Base-by-base conservation (phyloP, 2,329 filamentous ascomycete species). In the Penicillium sclerotiorum region DNA sequence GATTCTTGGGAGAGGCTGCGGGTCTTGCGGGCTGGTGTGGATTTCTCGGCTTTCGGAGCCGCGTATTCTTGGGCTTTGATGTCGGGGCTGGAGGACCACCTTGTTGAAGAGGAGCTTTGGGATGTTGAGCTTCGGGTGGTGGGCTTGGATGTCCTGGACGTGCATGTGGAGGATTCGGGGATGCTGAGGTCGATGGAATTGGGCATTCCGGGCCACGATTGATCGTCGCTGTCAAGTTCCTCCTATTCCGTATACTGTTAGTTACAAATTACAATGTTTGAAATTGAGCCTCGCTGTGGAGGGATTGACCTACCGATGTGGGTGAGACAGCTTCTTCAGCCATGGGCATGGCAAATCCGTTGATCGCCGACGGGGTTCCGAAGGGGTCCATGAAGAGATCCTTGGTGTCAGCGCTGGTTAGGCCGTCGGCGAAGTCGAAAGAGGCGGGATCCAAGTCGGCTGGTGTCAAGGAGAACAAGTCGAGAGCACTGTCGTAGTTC, bases 201-300 rank as follows among this genome's bases (percentile, higher is more conserved):
- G 25, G 57, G 55, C 32, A 53, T 52, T 18, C 33, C 33, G 27
- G 64, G 61, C 65, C 64, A 69, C 4, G 63, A 56, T 38, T 67
- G 67, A 46, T 70, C 67, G 33, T 70, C 67, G 50, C 67, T 70
- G 52, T 70, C 66, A 11, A 63, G 53, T 7, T 69, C 67, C 67
- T 67, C 67, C 67, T 67, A 30, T 23, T 43, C 8, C 5, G n/a
- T 23, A 38, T 56, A 40, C 40, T 39, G 22, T 28, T 35, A 6
- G 21, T 22, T 37, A 33, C 20, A 8, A 5, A 25, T 42, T 17
- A 20, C 18, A 18, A 8, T 15, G 41, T 2, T 6, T 15, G 3
- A n/a, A 5, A 11, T n/a, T n/a, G n/a, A n/a, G n/a, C n/a, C n/a
- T n/a, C n/a, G n/a, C n/a, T n/a, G n/a, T 4, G 35, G 9, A 23